Percentiles rank a stretch among this genome's conserved stretches.
Conservation (phyloP, 2,329 filamentous ascomycete species). For the Botrytis byssoidea region DNA sequence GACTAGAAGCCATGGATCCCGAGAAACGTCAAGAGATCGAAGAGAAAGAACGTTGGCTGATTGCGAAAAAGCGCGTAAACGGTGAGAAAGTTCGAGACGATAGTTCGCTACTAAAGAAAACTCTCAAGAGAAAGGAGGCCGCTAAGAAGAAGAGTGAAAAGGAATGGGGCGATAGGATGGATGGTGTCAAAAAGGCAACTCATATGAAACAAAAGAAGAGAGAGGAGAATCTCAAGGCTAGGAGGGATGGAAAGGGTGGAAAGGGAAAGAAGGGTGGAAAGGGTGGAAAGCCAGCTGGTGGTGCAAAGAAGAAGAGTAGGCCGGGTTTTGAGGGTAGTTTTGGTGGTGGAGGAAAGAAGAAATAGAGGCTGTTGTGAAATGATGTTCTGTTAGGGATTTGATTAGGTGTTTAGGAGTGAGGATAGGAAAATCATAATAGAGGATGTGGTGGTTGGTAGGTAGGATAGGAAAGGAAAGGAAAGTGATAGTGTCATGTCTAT, state of each 20-base stretch:
- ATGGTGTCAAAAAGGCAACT: conserved; percentile 71
- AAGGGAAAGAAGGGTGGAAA: conserved; percentile 56
- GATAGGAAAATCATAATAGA: background rate
- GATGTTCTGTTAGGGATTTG: background rate
- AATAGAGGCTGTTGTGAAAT: background rate
- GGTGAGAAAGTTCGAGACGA: conserved; percentile 89
- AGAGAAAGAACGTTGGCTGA: conserved; percentile 93
- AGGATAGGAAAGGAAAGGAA: background rate
- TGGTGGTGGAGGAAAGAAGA: conserved; percentile 32
- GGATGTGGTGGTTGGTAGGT: background rate
- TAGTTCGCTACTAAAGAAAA: conserved; percentile 84
- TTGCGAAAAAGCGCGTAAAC: conserved; percentile 82
- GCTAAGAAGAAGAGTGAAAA: conserved; percentile 88
- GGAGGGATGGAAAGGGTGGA: conserved; percentile 71
- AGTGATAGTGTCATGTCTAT: background rate
- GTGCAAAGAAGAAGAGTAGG: conserved; percentile 48
- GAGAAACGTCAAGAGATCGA: conserved; percentile 82
- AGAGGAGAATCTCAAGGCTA: conserved; percentile 73
- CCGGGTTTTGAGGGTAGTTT: conserved; percentile 59
- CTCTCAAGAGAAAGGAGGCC: conserved; percentile 87
- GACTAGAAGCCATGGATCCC: conserved; percentile 71
- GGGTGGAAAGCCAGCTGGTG: conserved; percentile 51
- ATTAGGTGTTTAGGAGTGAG: background rate
- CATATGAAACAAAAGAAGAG: conserved; percentile 80
- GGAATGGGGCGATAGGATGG: conserved; percentile 75